A percentile compares a stretch with the other conserved stretches of the same genome.
Conservation (phyloP, 352 stramenopile genomes). For the Phytophthora sp. region DNA sequence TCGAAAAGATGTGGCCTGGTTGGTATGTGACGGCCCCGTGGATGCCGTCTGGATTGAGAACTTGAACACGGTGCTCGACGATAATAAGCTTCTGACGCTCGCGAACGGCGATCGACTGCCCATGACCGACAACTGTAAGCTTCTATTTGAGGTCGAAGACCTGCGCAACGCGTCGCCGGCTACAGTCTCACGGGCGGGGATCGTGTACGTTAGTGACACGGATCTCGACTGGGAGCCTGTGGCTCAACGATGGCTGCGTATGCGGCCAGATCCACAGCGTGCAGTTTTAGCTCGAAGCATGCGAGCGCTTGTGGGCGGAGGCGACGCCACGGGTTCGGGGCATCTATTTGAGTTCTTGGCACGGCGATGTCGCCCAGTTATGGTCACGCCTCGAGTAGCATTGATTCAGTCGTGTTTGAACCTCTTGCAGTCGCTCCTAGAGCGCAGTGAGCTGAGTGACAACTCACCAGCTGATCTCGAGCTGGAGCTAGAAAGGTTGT, state of each 20-base stretch:
- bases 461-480: constrained; percentile 43
- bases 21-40: constrained; percentile 93
- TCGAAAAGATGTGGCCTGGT: constrained; percentile 89
- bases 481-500: constrained; percentile 83
- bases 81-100: constrained; percentile 94
- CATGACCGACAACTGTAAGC: constrained; percentile 90
- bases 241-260: constrained; percentile 65
- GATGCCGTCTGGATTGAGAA: constrained; percentile 96
- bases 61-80: constrained; percentile 94
- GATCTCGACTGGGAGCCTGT: constrained; percentile 82
- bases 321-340: constrained; percentile 32
- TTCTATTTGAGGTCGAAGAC: constrained; percentile 95
- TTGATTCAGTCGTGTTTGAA: constrained; percentile 81
- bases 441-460: constrained; percentile 69
- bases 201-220: constrained; percentile 91
- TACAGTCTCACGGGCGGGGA: constrained; percentile 90
- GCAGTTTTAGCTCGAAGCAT: constrained; percentile 56
- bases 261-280: constrained; percentile 54
- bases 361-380: constrained; percentile 68
- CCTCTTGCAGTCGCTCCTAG: constrained; percentile 64
- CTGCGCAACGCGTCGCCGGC: constrained; percentile 91
- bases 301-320: constrained; percentile 52
- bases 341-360: constrained; percentile 80
- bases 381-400: constrained; percentile 68
- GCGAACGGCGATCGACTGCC: constrained; percentile 93